Conservation (phyloP, 176 grass and related monocot species). For the Triticum monococcum region DNA sequence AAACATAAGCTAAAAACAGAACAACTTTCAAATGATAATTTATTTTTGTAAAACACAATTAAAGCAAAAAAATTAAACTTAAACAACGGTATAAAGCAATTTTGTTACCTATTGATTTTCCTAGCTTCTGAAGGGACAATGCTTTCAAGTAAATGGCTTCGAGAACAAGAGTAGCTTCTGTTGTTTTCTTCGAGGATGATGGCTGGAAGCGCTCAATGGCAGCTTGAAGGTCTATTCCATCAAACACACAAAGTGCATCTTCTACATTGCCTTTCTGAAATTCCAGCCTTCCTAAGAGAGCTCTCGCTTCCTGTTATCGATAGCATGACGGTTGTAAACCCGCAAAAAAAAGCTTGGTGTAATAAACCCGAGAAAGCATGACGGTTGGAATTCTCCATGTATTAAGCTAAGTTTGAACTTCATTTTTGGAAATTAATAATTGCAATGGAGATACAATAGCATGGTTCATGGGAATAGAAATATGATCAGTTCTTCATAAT, state of each 20-base stretch:
- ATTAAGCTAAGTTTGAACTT: not conserved
- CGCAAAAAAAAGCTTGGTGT: not conserved
- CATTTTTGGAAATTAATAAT: not conserved
- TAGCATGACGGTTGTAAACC: not conserved
- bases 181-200: conserved; percentile 22
- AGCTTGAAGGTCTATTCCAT: conserved; percentile 86
- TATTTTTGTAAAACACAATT: not conserved
- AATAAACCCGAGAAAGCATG: not conserved
- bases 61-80: not conserved
- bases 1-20: not conserved
- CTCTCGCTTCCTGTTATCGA: conserved; percentile 70
- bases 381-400: not conserved
- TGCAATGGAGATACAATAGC: not conserved
- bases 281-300: conserved; percentile 80
- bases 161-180: conserved; percentile 70
- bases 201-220: conserved; percentile 80
- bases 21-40: not conserved
- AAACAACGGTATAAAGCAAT: not conserved
- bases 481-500: not conserved
- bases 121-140: conserved; percentile 83
- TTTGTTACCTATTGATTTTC: conserved; percentile 63
- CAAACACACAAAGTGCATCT: conserved; percentile 78
- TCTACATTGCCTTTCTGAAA: conserved; percentile 95
- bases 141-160: conserved; percentile 98
- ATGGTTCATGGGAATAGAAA: not conserved